These are phyloP conservation scores for Blastomyces gilchristii DNA, from an alignment of 2,329 filamentous ascomycete species.

Conservation along the genomic window DNA sequence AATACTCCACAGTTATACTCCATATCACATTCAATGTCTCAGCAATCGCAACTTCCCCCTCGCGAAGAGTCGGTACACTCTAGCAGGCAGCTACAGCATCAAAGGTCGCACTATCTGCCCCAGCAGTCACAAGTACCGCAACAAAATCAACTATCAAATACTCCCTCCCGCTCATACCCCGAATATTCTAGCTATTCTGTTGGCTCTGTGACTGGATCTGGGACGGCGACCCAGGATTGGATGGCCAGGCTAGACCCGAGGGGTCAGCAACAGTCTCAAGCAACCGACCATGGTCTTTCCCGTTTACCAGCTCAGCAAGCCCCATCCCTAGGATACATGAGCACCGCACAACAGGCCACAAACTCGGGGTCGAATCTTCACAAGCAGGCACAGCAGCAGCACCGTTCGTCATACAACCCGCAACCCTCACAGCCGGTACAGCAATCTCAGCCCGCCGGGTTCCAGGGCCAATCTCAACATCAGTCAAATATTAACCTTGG, in stretches of 20 bases:
- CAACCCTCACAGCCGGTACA: constrained; percentile 5
- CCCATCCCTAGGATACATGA: constrained; percentile 2
- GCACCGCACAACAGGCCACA: neutral
- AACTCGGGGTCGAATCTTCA: constrained; percentile 2
- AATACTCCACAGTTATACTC: constrained; percentile 22
- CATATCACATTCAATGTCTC: constrained; percentile 18
- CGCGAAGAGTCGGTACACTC: constrained; percentile 19
- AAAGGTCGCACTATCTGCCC: constrained; percentile 14
- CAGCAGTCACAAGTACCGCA: constrained; percentile 12
- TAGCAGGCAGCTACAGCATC: constrained; percentile 11
- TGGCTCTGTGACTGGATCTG: constrained; percentile 19
- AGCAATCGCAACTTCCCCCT: constrained; percentile 18
- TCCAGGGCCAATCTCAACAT: constrained; percentile 19
- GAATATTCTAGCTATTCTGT: constrained; percentile 27
- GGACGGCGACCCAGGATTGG: constrained; percentile 30
- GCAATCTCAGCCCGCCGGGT: constrained; percentile 19
- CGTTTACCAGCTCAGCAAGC: constrained; percentile 7
- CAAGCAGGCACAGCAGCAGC: constrained; percentile 13
- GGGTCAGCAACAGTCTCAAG: constrained; percentile 18
- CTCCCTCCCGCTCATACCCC: constrained; percentile 22
- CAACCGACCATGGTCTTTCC: constrained; percentile 4
- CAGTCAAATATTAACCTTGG: constrained; percentile 9
- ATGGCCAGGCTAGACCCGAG: constrained; percentile 34
- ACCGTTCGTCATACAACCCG: constrained; percentile 6
- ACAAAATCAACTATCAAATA: constrained; percentile 18